phyloP scores from a whole-genome alignment of 768 basidiomycete genomes.

The Tephrocybe sp. region DNA sequence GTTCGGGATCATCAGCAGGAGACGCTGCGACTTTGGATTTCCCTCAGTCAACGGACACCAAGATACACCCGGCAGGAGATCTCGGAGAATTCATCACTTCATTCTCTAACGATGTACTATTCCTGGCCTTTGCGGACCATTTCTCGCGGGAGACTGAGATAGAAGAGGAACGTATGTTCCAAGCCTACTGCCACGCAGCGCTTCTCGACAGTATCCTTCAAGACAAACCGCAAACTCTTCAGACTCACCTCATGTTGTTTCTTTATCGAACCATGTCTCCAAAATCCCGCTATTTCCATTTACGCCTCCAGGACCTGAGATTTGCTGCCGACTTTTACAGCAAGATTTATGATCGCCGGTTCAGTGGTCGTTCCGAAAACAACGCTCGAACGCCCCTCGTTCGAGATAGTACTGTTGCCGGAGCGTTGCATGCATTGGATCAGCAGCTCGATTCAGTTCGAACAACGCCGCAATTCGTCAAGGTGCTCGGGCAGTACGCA shows the following conservation, averaged over 20 bases:
- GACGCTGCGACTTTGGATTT: slow-evolving; percentile 87
- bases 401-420: slow-evolving; percentile 69
- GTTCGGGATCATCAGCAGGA: slow-evolving; percentile 81
- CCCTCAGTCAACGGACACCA: slow-evolving; percentile 68
- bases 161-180: slow-evolving; percentile 59
- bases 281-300: slow-evolving; percentile 57
- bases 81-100: slow-evolving; percentile 85
- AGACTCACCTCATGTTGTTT: slow-evolving; percentile 73
- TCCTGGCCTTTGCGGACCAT: slow-evolving; percentile 80
- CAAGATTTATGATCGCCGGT: slow-evolving; percentile 70
- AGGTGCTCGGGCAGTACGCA: slow-evolving; percentile 53
- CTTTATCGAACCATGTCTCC: slow-evolving; percentile 64
- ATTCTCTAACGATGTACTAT: slow-evolving; percentile 78
- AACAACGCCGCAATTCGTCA: slow-evolving; percentile 36
- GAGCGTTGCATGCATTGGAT: slow-evolving; percentile 64
- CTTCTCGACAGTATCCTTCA: slow-evolving; percentile 87
- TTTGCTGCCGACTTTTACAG: slow-evolving; percentile 78
- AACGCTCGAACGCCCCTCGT: slow-evolving; percentile 67
- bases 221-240: slow-evolving; percentile 81
- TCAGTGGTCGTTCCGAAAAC: slow-evolving; percentile 70
- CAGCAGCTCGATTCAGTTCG: slow-evolving; percentile 50
- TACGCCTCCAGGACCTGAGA: slow-evolving; percentile 71
- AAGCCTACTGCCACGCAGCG: slow-evolving; percentile 72
- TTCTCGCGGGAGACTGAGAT: slow-evolving; percentile 66
- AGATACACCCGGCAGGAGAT: slow-evolving; percentile 68